Conservation (phyloP, 1,139 yeast genomes). For the Debaryomycetaceae sp. region DNA sequence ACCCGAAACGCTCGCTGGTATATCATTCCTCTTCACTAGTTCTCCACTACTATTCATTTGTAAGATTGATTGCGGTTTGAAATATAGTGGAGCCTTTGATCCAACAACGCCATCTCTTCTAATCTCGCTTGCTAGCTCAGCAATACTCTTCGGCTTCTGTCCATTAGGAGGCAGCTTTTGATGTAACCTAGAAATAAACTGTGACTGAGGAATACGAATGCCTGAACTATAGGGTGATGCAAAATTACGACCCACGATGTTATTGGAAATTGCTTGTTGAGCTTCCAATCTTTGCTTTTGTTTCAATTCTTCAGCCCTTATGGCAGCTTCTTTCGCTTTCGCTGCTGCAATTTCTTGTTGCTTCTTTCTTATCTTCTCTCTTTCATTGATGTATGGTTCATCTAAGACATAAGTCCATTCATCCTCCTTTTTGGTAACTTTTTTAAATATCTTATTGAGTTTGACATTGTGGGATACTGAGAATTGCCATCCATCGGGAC, state of each 20-base stretch:
- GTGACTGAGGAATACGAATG: constrained; percentile 21
- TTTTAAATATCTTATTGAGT: constrained; percentile 77
- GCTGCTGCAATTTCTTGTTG: constrained; percentile 62
- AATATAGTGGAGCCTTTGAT: constrained; percentile 34
- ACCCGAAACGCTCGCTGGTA: constrained; percentile 7
- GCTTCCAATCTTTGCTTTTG: constrained; percentile 37
- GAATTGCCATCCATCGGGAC: constrained; percentile 98
- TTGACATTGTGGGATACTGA: constrained; percentile 86
- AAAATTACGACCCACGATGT: constrained; percentile 24
- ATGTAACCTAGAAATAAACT: constrained; percentile 20
- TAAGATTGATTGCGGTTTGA: constrained; percentile 22
- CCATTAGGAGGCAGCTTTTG: constrained; percentile 15
- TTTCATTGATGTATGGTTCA: constrained; percentile 75
- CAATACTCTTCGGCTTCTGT: constrained; percentile 47
- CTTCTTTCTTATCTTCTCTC: constrained; percentile 70
- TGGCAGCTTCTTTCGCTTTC: constrained; percentile 54
- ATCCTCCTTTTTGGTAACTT: constrained; percentile 55
- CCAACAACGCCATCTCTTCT: constrained; percentile 33
- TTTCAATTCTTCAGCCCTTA: constrained; percentile 49
- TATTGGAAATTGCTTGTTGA: constrained; percentile 23
- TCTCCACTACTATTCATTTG: constrained; percentile 9
- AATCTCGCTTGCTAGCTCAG: constrained; percentile 54
- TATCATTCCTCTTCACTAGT: constrained; percentile 6
- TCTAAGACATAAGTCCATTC: constrained; percentile 95
- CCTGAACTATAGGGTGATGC: constrained; percentile 21